Percentiles rank a stretch among this genome's conserved stretches.
Evolutionary conservation across 306 rosid genomes (phyloP).

Genomic region (Quercus robur): DNA sequence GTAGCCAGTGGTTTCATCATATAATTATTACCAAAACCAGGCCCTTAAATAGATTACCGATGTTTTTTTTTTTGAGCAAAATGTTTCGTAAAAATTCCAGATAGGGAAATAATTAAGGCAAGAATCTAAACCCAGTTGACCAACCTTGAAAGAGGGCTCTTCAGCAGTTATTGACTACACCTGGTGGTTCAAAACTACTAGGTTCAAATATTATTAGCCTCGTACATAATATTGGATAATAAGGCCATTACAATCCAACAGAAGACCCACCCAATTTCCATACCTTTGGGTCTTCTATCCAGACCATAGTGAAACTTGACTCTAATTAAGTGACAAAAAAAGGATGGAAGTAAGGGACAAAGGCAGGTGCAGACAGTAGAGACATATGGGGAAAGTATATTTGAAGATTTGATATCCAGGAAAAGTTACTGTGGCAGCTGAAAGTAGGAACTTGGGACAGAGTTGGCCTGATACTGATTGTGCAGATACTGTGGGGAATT

Average conservation of each 20-base stretch:
- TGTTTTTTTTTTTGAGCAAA: background rate
- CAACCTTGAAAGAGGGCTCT: background rate
- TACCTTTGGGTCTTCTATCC: too few species aligned
- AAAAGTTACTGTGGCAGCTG: background rate
- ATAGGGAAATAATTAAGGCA: background rate
- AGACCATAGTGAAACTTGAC: background rate
- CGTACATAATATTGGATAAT: background rate
- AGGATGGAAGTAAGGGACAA: background rate
- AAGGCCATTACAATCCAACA: too few species aligned
- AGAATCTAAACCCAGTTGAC: background rate
- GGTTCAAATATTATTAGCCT: background rate
- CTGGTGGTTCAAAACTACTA: background rate
- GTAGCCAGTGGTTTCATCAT: background rate
- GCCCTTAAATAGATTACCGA: background rate
- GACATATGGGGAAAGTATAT: background rate
- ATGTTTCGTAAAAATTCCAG: background rate
- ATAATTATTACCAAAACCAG: background rate
- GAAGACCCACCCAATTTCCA: too few species aligned
- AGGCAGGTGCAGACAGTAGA: background rate
- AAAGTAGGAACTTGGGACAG: background rate
- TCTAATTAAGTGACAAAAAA: background rate
- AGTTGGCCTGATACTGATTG: background rate
- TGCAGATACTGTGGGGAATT: background rate
- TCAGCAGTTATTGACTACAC: background rate
- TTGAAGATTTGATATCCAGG: background rate